phyloP scores from a whole-genome alignment of 2,329 filamentous ascomycete species.

The Colletotrichum cordylinicola region DNA sequence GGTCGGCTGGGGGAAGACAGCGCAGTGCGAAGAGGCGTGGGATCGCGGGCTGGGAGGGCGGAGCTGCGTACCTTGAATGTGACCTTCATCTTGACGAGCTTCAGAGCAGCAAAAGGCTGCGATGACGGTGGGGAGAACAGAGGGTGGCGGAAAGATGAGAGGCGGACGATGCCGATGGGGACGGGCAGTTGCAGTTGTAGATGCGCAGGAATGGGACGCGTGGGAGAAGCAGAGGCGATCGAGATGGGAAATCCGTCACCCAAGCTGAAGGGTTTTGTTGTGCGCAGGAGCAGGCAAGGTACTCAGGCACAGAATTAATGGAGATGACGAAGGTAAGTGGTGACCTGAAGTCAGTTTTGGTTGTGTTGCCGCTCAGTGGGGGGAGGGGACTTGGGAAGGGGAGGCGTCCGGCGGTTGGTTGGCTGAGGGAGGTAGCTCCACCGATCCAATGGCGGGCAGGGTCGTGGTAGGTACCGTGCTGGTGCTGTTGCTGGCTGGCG shows the following conservation, averaged over 20 bases:
- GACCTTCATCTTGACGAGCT: slow-evolving; percentile 67
- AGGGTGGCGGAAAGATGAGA: neutral
- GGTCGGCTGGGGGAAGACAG: neutral
- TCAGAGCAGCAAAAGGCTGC: slow-evolving; percentile 34
- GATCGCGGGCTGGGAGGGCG: neutral
- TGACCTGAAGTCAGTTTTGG: slow-evolving; percentile 24
- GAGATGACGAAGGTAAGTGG: slow-evolving; percentile 23
- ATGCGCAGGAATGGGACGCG: slow-evolving; percentile 1
- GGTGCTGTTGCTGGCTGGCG: neutral
- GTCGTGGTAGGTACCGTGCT: neutral
- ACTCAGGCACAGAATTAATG: slow-evolving; percentile 18
- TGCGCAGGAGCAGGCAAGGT: slow-evolving; percentile 7
- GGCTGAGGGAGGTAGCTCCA: slow-evolving; percentile 18
- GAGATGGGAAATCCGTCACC: slow-evolving; percentile 16
- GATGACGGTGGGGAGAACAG: neutral
- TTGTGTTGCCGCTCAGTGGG: slow-evolving; percentile 19
- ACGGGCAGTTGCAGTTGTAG: neutral
- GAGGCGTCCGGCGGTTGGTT: slow-evolving; percentile 13
- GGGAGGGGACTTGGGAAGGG: neutral
- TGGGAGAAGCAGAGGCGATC: slow-evolving; percentile 2
- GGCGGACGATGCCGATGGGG: neutral
- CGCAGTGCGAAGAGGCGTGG: neutral
- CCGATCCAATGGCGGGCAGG: neutral
- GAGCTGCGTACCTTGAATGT: slow-evolving; percentile 63
- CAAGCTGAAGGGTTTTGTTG: slow-evolving; percentile 7